Evolutionary conservation across 1,284 basidiomycete genomes (phyloP).

Genomic region (Coniophora puteana): DNA sequence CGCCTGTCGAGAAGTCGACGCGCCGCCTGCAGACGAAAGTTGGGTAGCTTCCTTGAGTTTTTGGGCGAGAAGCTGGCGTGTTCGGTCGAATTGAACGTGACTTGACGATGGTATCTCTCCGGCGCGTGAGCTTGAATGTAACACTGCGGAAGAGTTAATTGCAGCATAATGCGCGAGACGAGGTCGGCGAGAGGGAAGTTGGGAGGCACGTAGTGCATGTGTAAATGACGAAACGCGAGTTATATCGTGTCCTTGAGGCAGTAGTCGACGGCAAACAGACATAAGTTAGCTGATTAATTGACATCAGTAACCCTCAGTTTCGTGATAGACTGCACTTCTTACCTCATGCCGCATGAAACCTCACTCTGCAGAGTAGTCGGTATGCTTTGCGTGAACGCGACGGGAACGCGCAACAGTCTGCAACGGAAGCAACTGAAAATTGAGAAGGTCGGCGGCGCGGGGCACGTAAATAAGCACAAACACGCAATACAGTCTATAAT

Average conservation of each 20-base stretch:
- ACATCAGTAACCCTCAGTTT: neutral
- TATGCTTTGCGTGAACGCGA: slow-evolving; percentile 24
- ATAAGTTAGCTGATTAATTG: slow-evolving; percentile 47
- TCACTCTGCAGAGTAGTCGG: slow-evolving; percentile 22
- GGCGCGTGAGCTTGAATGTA: too few relatives aligned
- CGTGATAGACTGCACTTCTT: slow-evolving; percentile 15
- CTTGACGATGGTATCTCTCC: too few relatives aligned
- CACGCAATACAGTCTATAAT: slow-evolving; percentile 3
- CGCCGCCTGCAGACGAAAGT: slow-evolving; percentile 20
- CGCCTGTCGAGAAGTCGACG: slow-evolving; percentile 9
- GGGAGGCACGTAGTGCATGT: neutral
- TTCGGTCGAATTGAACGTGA: too few relatives aligned
- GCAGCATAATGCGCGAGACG: too few relatives aligned
- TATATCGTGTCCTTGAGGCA: slow-evolving; percentile 34
- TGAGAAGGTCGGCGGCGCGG: slow-evolving; percentile 14
- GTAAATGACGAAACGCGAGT: slow-evolving; percentile 22
- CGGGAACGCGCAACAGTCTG: slow-evolving; percentile 8
- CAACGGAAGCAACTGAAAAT: slow-evolving; percentile 21
- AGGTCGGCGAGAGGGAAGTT: slow-evolving; percentile 1
- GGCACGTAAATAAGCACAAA: slow-evolving; percentile 25
- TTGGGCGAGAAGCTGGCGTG: too few relatives aligned
- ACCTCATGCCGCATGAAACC: slow-evolving; percentile 48
- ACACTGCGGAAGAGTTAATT: too few relatives aligned
- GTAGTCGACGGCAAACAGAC: slow-evolving; percentile 52
- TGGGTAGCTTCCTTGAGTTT: slow-evolving; percentile 25